A percentile compares a stretch with the other conserved stretches of the same genome.
Evolutionary conservation across 768 basidiomycete genomes (phyloP).

Genomic region (Lenzites betulinus): DNA sequence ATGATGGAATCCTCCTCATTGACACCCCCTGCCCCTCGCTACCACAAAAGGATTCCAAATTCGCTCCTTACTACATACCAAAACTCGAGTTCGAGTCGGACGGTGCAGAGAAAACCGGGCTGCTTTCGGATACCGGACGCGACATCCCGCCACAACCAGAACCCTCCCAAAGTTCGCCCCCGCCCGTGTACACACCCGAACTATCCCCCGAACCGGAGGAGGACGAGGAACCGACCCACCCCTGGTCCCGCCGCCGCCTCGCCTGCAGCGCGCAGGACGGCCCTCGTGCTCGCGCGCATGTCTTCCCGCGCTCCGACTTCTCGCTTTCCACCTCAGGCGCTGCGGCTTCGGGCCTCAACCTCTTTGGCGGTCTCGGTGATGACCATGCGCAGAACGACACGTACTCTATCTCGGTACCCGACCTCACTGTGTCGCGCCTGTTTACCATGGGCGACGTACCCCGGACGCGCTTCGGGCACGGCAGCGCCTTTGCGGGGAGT

Average conservation of each 20-base stretch:
- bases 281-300: not conserved
- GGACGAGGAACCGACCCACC: not conserved
- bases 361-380: conserved; percentile 92
- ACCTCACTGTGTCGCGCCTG: conserved; percentile 74
- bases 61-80: not conserved
- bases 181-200: not conserved
- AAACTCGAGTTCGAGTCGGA: not conserved
- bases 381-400: conserved; percentile 87
- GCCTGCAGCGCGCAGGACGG: not conserved
- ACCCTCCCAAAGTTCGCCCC: not conserved
- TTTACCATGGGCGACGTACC: conserved; percentile 86
- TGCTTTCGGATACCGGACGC: not conserved
- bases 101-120: not conserved
- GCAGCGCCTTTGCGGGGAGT: conserved; percentile 87
- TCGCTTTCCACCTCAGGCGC: conserved; percentile 8
- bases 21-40: conserved; percentile 12
- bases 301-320: conserved; percentile 20
- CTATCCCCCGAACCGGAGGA: not conserved
- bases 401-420: conserved; percentile 75
- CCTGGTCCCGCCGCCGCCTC: conserved; percentile 16
- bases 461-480: conserved; percentile 86
- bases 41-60: conserved; percentile 13
- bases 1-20: conserved; percentile 11
- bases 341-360: conserved; percentile 52
- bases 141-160: not conserved